Conservation (phyloP, 1,284 basidiomycete species). For the Moesziomyces parantarcticus region DNA sequence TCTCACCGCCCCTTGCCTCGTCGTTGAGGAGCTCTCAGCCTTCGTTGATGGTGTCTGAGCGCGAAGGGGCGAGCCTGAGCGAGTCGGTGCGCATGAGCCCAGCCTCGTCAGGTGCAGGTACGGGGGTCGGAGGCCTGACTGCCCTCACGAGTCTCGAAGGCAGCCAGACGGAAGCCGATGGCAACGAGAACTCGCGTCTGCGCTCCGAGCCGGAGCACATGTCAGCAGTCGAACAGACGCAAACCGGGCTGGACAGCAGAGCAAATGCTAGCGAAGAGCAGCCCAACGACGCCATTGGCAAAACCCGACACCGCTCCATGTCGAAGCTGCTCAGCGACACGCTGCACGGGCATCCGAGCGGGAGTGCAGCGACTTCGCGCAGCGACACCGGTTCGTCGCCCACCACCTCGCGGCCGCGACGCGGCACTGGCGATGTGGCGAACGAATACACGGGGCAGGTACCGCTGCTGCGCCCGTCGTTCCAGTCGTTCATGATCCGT, state of each 20-base stretch:
- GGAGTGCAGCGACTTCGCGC: conserved; percentile 2
- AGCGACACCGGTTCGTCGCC: not conserved
- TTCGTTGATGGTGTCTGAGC: not conserved
- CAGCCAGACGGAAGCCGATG: not conserved
- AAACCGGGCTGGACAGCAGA: not conserved
- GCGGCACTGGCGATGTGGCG: conserved; percentile 29
- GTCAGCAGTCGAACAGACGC: conserved; percentile 10
- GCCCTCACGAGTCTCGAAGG: conserved; percentile 1
- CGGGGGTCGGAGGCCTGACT: conserved; percentile 1
- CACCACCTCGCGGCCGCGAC: conserved; percentile 2
- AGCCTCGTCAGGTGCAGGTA: conserved; percentile 3
- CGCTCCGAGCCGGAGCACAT: conserved; percentile 22
- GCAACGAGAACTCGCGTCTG: not conserved
- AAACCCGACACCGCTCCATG: conserved; percentile 22
- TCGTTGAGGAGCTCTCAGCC: conserved; percentile 17
- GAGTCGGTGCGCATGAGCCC: conserved; percentile 4
- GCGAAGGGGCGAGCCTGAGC: not conserved
- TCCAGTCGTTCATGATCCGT: conserved; percentile 76
- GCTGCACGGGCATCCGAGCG: conserved; percentile 17
- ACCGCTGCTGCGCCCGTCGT: conserved; percentile 59
- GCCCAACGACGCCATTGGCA: not conserved
- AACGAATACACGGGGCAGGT: conserved; percentile 63
- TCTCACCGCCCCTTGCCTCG: conserved; percentile 15
- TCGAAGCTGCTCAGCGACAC: conserved; percentile 30
- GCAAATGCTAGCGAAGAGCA: not conserved